These are phyloP conservation scores for Calycina marina DNA, from an alignment of 2,329 filamentous ascomycete species.

Conservation along the genomic window DNA sequence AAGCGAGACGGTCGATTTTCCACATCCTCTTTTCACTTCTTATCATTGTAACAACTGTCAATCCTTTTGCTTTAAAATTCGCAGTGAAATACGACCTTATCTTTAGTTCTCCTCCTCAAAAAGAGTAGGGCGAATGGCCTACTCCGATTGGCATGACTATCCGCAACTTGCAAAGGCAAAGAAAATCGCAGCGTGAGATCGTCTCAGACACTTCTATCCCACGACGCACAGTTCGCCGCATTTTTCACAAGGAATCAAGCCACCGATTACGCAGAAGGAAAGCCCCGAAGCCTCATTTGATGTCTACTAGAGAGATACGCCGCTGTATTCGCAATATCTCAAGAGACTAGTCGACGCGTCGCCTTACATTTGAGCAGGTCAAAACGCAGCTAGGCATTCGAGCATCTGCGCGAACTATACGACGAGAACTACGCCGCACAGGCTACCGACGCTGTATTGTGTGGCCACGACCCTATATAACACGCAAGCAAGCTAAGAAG, in stretches of 20 bases:
- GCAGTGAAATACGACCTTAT: no score
- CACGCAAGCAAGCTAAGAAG: conserved; percentile 4
- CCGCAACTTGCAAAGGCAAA: neutral
- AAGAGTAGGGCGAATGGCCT: no score
- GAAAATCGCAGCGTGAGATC: neutral
- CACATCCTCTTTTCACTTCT: no score
- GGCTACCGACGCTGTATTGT: conserved; percentile 3
- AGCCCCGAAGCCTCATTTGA: no score
- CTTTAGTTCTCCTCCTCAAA: no score
- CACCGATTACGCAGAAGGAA: neutral
- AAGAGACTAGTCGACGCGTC: conserved; percentile 2
- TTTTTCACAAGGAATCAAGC: neutral
- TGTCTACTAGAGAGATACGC: neutral
- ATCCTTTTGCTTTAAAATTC: no score
- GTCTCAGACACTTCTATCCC: neutral
- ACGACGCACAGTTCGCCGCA: neutral
- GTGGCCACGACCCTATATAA: conserved; percentile 1
- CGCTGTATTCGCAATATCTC: neutral
- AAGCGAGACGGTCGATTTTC: no score
- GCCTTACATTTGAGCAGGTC: conserved; percentile 1
- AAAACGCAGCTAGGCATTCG: conserved; percentile 1
- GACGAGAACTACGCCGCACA: conserved; percentile 1
- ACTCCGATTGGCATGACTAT: no score
- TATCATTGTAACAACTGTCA: no score
- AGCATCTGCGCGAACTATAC: conserved; percentile 1